A percentile compares a stretch with the other conserved stretches of the same genome.
These are phyloP conservation scores for Olyra latifolia DNA, from an alignment of 176 grass and related monocot species.

Conservation along the genomic window DNA sequence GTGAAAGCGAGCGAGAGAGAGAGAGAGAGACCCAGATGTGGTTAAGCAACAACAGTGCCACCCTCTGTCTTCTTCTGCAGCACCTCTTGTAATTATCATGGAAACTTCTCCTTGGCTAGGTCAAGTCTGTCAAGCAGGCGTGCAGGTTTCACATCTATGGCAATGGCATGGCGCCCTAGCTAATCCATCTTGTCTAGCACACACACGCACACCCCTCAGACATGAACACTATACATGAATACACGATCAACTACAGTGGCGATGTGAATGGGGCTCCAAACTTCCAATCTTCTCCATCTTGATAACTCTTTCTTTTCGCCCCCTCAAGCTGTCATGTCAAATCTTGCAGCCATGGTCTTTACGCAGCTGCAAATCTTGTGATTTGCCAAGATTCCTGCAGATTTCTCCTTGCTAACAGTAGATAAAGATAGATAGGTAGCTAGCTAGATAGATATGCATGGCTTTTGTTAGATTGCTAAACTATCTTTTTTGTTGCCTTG, in stretches of 20 bases:
- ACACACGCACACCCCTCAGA: neutral
- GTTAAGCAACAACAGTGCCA: conserved; percentile 29
- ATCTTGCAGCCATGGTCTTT: conserved; percentile 34
- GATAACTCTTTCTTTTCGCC: neutral
- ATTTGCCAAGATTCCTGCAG: conserved; percentile 27
- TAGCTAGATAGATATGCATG: neutral
- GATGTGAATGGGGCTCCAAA: conserved; percentile 30
- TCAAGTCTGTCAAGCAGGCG: conserved; percentile 10
- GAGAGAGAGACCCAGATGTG: conserved; percentile 19
- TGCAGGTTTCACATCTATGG: conserved; percentile 41
- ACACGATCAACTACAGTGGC: conserved; percentile 9
- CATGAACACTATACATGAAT: neutral
- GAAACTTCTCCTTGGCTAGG: conserved; percentile 39
- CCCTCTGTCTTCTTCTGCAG: conserved; percentile 31
- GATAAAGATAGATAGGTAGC: neutral
- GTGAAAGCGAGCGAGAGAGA: conserved; percentile 4
- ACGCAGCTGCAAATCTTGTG: conserved; percentile 45
- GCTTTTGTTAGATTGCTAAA: neutral
- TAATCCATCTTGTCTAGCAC: neutral
- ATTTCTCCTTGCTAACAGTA: conserved; percentile 11
- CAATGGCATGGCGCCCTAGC: neutral
- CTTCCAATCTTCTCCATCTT: neutral
- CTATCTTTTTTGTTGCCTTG: conserved; percentile 21
- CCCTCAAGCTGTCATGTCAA: conserved; percentile 39
- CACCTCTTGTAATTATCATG: conserved; percentile 32